phyloP scores from a whole-genome alignment of 768 basidiomycete genomes.

The Podaxis sp. region DNA sequence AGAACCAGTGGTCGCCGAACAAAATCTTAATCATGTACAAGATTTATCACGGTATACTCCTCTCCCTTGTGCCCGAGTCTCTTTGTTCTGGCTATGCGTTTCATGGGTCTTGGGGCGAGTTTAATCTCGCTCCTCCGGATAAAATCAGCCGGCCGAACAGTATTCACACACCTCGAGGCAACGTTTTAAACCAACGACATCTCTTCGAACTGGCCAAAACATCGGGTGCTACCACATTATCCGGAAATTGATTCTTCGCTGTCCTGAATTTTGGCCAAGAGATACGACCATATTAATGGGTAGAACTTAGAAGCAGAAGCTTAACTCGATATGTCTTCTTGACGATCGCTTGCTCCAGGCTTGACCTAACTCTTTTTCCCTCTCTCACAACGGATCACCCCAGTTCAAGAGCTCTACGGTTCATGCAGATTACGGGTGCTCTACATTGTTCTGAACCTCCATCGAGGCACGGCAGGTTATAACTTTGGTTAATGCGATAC shows the following conservation, averaged over 20 bases:
- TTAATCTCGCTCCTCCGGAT: background rate
- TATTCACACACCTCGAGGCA: background rate
- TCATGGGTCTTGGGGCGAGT: background rate
- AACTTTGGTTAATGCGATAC: constrained; percentile 56
- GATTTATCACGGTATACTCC: background rate
- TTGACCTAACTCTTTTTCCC: too few relatives aligned
- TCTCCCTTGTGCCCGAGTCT: background rate
- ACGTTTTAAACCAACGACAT: background rate
- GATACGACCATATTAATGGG: too few relatives aligned
- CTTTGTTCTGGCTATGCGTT: background rate
- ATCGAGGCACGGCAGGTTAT: constrained; percentile 52
- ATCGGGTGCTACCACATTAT: too few relatives aligned
- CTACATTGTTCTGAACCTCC: constrained; percentile 1
- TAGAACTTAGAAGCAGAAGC: too few relatives aligned
- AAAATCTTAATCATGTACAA: background rate
- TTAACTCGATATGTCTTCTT: too few relatives aligned
- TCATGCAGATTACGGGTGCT: background rate
- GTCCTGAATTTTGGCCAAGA: too few relatives aligned
- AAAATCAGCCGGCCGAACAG: background rate
- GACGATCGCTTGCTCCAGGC: too few relatives aligned
- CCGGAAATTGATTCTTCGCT: too few relatives aligned
- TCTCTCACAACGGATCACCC: too few relatives aligned
- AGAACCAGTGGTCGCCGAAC: background rate
- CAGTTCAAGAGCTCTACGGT: too few relatives aligned
- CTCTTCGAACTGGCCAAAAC: too few relatives aligned